These are phyloP conservation scores for Antarctomyces pellizariae DNA, from an alignment of 495 filamentous ascomycete genomes.

Conservation along the genomic window DNA sequence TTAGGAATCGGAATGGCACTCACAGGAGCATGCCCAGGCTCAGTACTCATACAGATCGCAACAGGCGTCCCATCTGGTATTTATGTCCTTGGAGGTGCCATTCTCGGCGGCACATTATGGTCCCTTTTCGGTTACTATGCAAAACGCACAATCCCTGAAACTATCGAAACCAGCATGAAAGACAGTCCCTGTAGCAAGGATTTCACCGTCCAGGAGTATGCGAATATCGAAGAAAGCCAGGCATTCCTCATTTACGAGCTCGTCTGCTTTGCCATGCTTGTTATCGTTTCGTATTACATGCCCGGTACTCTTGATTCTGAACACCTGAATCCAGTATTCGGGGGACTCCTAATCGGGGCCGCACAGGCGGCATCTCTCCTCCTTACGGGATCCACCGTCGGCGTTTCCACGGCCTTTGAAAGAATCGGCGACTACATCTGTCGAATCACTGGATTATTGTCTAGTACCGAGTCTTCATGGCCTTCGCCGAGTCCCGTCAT, in stretches of 20 bases:
- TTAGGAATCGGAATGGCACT: conserved; percentile 30
- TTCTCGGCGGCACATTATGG: conserved; percentile 21
- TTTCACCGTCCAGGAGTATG: neutral
- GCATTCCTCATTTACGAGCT: conserved; percentile 1
- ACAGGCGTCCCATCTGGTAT: conserved; percentile 21
- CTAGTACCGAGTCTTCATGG: conserved; percentile 2
- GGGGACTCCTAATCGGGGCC: conserved; percentile 24
- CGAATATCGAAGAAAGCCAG: neutral
- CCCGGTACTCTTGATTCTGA: neutral
- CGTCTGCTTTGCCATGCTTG: conserved; percentile 1
- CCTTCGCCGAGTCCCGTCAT: conserved; percentile 15
- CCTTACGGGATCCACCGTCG: conserved; percentile 19
- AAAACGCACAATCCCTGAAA: neutral
- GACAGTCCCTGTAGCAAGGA: conserved; percentile 4
- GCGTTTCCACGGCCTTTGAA: conserved; percentile 27
- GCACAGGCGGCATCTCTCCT: conserved; percentile 24
- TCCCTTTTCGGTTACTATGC: conserved; percentile 4
- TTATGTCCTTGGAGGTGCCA: conserved; percentile 18
- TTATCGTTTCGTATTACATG: neutral
- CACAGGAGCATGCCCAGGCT: conserved; percentile 31
- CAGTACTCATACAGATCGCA: conserved; percentile 27
- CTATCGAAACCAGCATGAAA: neutral
- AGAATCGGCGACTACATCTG: conserved; percentile 24
- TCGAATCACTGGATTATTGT: conserved; percentile 12
- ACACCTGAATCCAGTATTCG: conserved; percentile 13